Conservation (phyloP, 805 yeast genomes). For the Candida endomychidarum region DNA sequence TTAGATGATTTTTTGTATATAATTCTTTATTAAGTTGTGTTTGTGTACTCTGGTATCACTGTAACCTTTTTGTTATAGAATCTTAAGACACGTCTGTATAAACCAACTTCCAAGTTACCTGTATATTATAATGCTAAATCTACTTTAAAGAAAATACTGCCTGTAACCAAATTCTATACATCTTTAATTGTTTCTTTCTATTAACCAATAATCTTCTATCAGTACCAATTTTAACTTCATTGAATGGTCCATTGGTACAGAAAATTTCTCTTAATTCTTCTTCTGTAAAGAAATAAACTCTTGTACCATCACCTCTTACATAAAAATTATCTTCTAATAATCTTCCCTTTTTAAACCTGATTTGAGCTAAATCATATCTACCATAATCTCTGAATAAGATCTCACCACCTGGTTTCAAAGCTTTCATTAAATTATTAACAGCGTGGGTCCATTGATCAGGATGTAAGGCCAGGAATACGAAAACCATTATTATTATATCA, state of each 20-base stretch:
- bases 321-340: constrained; percentile 89
- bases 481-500: constrained; percentile 92
- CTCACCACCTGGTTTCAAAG: constrained; percentile 90
- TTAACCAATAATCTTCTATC: constrained; percentile 90
- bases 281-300: constrained; percentile 96
- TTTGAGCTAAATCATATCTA: constrained; percentile 92
- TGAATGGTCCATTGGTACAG: constrained; percentile 45
- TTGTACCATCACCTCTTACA: constrained; percentile 95
- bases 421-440: constrained; percentile 60
- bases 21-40: constrained; percentile 9
- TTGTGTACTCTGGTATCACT: background rate
- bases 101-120: no score
- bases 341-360: constrained; percentile 86
- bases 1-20: constrained; percentile 40
- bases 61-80: no score
- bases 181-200: constrained; percentile 86
- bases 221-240: constrained; percentile 76
- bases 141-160: constrained; percentile 60
- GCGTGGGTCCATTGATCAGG: constrained; percentile 92
- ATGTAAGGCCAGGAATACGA: constrained; percentile 87
- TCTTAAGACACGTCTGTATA: no score
- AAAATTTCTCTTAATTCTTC: constrained; percentile 82
- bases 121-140: background rate
- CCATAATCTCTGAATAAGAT: constrained; percentile 93
- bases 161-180: constrained; percentile 97